Evolutionary conservation across 2,329 filamentous ascomycete species (phyloP), one percentile per base, ranked within the genome.

Genomic region (Colletotrichum paranaense): DNA sequence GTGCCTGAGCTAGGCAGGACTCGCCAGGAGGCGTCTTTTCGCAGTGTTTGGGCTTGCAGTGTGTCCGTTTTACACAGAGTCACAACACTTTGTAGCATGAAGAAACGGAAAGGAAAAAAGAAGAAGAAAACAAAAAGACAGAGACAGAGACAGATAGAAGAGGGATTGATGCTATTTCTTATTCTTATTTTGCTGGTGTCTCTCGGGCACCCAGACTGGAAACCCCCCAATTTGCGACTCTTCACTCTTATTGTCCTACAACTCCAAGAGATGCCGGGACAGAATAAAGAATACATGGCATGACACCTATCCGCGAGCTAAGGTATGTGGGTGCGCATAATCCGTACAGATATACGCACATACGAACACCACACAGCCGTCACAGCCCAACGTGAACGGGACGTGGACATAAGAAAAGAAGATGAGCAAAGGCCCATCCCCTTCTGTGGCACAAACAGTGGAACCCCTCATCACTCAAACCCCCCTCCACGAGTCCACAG

Each of bases 371-470:
- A 26, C 63, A 62, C 46, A 71, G 68, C 62, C 62, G 11, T 28
- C 56, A 62, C 56, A 71, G 68, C 62, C 62, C n/a, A 42, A 30
- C 22, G 42, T 53, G 32, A 55, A 62, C 35, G 11, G 56, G 38
- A 42, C n/a, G n/a, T 24, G 63, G 60, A 46, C 38, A 42, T 42
- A 16, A 16, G 53, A 22, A 28, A 67, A 49, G n/a, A 53, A 32
- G 46, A 52, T 67, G 42, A 53, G 30, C 55, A 67, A 57, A 35
- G 26, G 46, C 35, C n/a, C 52, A 59, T 59, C 58, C 26, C 42
- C 11, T 56, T 67, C 55, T 58, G 70, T 70, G 70, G 70, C 70
- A 73, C 66, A 28, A 73, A 58, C 42, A 63, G 66, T 69, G 69
- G 58, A 35, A 19, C 49, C 64, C 57, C 22, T 68, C 24, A 16